Evolutionary conservation across 805 yeast species (phyloP), one percentile per base, ranked within the genome.

Genomic region (Saturnispora galanensis): DNA sequence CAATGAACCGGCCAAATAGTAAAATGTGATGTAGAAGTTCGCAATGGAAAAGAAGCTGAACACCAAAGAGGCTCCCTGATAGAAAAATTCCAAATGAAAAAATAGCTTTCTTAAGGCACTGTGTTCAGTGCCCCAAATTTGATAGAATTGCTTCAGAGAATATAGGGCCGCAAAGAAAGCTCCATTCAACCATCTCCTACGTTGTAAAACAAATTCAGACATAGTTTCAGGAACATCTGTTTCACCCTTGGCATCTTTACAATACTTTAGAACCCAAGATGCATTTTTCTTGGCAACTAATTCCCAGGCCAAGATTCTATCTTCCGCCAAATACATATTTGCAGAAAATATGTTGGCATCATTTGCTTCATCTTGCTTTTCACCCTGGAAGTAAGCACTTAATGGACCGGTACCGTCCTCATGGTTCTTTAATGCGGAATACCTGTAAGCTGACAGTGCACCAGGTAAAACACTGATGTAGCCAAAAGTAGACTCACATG

Each of bases 161-260:
- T 84, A 93, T 44, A 89, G 69, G 3, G 97, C 97, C 1, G 99
- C 97, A 67, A 93, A 93, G 59, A 93, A 76, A 2, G 98, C 95
- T 61, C 99, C 99, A 63, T 90, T 90, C 49, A 90, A 74, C 98
- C 98, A 90, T 70, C 98, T 80, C 69, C 98, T 82, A 68, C 98
- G 81, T 68, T 90, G 98, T 45, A 93, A 77, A 43, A 90, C 85
- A 58, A 93, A 87, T 59, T 93, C 97, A n/a, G 96, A 83, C 37
- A 89, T 73, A n/a, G 74, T 70, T 57, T 89, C 97, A 7, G 97
- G 97, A 41, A 88, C 96, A 74, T 90, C 97, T 1, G 97, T 90
- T 62, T 89, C 97, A 54, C 96, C 97, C 41, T 81, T 82, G 12
- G 97, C 97, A 55, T 79, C 87, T 55, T 84, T 84, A 45, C 90